Evolutionary conservation across 345 rosid species (phyloP).

Genomic region (Clausena lansium): DNA sequence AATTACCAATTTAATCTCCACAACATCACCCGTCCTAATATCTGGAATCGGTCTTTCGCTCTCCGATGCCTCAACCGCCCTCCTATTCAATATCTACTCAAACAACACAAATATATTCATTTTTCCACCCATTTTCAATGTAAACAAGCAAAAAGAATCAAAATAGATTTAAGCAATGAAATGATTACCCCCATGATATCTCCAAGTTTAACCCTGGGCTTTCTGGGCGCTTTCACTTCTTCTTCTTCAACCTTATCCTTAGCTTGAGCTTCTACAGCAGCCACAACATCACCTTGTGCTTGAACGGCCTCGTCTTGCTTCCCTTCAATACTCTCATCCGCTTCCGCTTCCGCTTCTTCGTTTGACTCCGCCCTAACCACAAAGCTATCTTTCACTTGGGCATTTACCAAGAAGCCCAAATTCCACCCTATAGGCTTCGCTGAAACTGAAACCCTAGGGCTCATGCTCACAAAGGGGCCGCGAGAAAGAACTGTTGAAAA

Average conservation of each 20-base stretch:
- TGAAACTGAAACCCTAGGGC: constrained; percentile 27
- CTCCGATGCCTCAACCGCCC: constrained; percentile 74
- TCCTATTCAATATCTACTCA: constrained; percentile 70
- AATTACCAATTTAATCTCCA: constrained; percentile 76
- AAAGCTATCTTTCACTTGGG: constrained; percentile 37
- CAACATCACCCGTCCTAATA: constrained; percentile 79
- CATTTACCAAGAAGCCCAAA: constrained; percentile 26
- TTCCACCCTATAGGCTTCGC: constrained; percentile 25
- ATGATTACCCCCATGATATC: constrained; percentile 69
- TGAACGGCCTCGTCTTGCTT: constrained; percentile 20
- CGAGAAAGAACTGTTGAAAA: constrained; percentile 39
- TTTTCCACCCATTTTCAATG: neutral
- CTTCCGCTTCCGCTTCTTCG: constrained; percentile 34
- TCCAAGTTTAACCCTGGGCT: constrained; percentile 57
- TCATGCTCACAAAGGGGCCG: constrained; percentile 15
- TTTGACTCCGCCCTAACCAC: constrained; percentile 57
- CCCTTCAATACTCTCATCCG: constrained; percentile 26
- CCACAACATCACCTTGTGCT: constrained; percentile 26
- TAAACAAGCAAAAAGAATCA: neutral
- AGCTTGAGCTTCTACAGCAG: constrained; percentile 18
- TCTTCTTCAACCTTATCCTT: constrained; percentile 29
- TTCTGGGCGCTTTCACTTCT: constrained; percentile 46
- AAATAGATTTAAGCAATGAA: neutral
- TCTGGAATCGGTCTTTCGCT: constrained; percentile 69
- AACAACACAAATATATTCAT: neutral